Evolutionary conservation across 257 asterid genomes (phyloP), one percentile per base, ranked within the genome.

Genomic region (Solanum peruvianum): DNA sequence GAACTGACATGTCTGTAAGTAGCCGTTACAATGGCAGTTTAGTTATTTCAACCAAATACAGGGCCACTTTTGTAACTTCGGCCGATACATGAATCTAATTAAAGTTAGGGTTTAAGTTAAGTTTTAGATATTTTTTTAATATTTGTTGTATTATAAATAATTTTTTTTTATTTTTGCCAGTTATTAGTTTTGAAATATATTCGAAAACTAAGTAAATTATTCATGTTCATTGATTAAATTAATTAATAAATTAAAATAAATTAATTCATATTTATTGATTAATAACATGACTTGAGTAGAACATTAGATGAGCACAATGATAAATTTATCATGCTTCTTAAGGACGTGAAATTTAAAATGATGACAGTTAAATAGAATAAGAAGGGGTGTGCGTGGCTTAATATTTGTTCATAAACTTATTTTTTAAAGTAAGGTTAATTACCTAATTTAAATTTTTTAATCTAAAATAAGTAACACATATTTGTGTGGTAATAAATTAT

Each of bases 1-100:
- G 89, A 83, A 64, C 71, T 29, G 89, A 81, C 84, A 82, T 89
- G 92, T 86, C 89, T 77, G 91, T 64, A 92, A 93, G 86, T 95
- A 95, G 98, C 99, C 99, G 99, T 96, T 96, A 49, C 44, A 29
- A 14, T 80, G 85, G 87, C 45, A 9, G 7, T 10, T 67, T 85
- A 11, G 92, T 90, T 82, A 80, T 86, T 85, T 77, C 42, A 58
- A 58, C 21, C 7, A 85, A 31, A 52, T 25, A 25, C 29, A 31
- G 67, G 88, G 89, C 71, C 44, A 52, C 49, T 49, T 87, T 31
- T 29, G 85, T 80, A 80, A 80, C 39, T 78, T 44, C 20, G 0
- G 0, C 73, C 21, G 15, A 62, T 23, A 62, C 69, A 62, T n/a
- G 70, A 62, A 62, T 23, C 70, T 62, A 62, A 23, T 62, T 62